phyloP scores from a whole-genome alignment of 163 green algal genomes.

The Prototheca stagnorum region DNA sequence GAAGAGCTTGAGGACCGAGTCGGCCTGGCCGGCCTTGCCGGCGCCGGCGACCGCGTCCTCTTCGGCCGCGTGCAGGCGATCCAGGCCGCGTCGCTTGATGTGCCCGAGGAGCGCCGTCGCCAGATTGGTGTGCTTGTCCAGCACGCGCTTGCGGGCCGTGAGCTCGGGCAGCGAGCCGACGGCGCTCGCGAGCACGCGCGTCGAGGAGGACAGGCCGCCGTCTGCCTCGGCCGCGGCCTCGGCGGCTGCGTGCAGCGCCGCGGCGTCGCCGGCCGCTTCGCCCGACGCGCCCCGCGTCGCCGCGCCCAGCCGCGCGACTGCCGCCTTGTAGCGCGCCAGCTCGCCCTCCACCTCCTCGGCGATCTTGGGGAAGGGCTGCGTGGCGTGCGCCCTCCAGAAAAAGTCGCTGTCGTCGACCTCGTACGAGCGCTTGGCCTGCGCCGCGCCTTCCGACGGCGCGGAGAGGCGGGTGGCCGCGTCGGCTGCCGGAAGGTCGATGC shows the following conservation, averaged over 20 bases:
- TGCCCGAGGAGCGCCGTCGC: slow-evolving; percentile 62
- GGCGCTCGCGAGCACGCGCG: slow-evolving; percentile 70
- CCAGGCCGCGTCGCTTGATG: slow-evolving; percentile 77
- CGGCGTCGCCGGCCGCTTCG: slow-evolving; percentile 23
- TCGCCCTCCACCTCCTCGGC: slow-evolving; percentile 73
- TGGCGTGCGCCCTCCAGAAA: slow-evolving; percentile 47
- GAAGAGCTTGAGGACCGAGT: slow-evolving; percentile 28
- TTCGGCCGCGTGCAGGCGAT: slow-evolving; percentile 52
- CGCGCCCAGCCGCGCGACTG: slow-evolving; percentile 80
- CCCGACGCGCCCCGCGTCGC: slow-evolving; percentile 34
- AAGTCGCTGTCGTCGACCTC: slow-evolving; percentile 58
- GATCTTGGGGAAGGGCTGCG: slow-evolving; percentile 57
- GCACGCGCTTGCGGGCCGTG: slow-evolving; percentile 67
- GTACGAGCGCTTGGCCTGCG: slow-evolving; percentile 25
- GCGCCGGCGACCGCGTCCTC: slow-evolving; percentile 71
- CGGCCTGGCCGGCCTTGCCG: slow-evolving; percentile 28
- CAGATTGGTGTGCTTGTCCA: slow-evolving; percentile 99
- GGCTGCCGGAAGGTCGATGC: slow-evolving; percentile 39
- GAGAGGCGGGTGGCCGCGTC: background rate
- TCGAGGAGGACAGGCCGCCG: slow-evolving; percentile 32
- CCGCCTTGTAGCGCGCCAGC: slow-evolving; percentile 30
- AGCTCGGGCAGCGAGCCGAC: slow-evolving; percentile 72
- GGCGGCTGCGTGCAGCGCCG: too few relatives aligned
- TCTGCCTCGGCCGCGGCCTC: too few relatives aligned
- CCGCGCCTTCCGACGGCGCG: background rate